phyloP scores from a whole-genome alignment of 129 eudicot species.

The Lactuca sativa region DNA sequence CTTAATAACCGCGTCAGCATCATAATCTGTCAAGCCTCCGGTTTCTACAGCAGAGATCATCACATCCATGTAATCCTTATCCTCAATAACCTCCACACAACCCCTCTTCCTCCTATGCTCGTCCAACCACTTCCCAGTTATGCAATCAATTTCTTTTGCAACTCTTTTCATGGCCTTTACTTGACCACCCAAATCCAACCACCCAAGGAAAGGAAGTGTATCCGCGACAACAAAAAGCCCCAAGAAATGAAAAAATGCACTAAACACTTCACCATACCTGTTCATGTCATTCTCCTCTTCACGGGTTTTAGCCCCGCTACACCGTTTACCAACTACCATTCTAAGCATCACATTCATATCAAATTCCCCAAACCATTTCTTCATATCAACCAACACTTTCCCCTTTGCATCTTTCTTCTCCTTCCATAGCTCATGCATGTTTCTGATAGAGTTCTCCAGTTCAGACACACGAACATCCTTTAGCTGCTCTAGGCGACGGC shows the following conservation, averaged over 20 bases:
- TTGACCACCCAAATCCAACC: constrained; percentile 47
- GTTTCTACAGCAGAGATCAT: constrained; percentile 30
- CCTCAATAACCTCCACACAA: not conserved
- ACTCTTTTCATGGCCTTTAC: constrained; percentile 46
- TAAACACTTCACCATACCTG: constrained; percentile 25
- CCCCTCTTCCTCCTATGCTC: constrained; percentile 32
- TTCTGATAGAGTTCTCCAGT: constrained; percentile 2
- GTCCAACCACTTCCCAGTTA: constrained; percentile 36
- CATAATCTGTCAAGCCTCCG: constrained; percentile 14
- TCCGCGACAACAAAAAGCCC: constrained; percentile 39
- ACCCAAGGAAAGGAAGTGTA: constrained; percentile 36
- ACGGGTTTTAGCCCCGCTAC: not conserved
- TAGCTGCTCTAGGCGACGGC: constrained; percentile 6
- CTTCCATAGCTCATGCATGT: constrained; percentile 6
- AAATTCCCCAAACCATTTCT: constrained; percentile 34
- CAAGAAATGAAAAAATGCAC: constrained; percentile 22
- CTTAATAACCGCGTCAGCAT: constrained; percentile 35
- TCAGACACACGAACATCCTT: constrained; percentile 14
- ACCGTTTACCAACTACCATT: constrained; percentile 48
- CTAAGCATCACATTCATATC: constrained; percentile 30
- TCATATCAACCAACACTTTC: constrained; percentile 31
- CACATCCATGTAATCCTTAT: constrained; percentile 47
- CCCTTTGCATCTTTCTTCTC: constrained; percentile 4
- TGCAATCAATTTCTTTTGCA: constrained; percentile 30
- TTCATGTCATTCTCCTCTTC: constrained; percentile 19